Percentiles rank a stretch among this genome's conserved stretches.
Evolutionary conservation across 805 yeast genomes (phyloP).

Genomic region (Suhomyces xylopsoci): DNA sequence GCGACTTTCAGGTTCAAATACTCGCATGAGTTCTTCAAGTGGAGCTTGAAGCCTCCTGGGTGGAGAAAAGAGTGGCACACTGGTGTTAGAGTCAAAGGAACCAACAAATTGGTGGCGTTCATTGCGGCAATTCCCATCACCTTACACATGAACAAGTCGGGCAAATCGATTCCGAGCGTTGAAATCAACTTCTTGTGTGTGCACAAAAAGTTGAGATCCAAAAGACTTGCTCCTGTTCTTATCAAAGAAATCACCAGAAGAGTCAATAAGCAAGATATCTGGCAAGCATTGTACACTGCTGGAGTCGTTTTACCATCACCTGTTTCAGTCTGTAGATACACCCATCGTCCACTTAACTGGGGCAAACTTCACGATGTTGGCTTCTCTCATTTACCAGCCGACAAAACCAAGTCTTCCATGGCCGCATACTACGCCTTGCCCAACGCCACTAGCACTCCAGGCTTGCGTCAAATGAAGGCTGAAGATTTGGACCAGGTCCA

Average conservation of each 20-base stretch:
- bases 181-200: constrained; percentile 94
- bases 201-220: constrained; percentile 90
- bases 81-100: constrained; percentile 82
- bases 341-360: constrained; percentile 95
- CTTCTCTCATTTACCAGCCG: constrained; percentile 74
- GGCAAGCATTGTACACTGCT: constrained; percentile 96
- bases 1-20: constrained; percentile 91
- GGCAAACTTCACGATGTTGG: constrained; percentile 84
- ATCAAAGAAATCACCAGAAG: constrained; percentile 93
- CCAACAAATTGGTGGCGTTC: constrained; percentile 82
- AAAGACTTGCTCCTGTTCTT: constrained; percentile 89
- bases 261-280: constrained; percentile 76
- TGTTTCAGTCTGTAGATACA: constrained; percentile 79
- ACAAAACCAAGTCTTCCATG: constrained; percentile 65
- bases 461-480: constrained; percentile 55
- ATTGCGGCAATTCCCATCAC: constrained; percentile 85
- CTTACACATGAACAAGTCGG: constrained; percentile 54
- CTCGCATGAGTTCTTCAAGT: constrained; percentile 73
- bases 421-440: constrained; percentile 60
- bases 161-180: constrained; percentile 53
- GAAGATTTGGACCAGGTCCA: constrained; percentile 65
- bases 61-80: constrained; percentile 87
- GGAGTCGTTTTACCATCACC: constrained; percentile 94
- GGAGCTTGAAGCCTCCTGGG: constrained; percentile 96
- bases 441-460: constrained; percentile 43